These are phyloP conservation scores for Conticribra weissflogii DNA, from an alignment of 108 stramenopile genomes.

Conservation along the genomic window DNA sequence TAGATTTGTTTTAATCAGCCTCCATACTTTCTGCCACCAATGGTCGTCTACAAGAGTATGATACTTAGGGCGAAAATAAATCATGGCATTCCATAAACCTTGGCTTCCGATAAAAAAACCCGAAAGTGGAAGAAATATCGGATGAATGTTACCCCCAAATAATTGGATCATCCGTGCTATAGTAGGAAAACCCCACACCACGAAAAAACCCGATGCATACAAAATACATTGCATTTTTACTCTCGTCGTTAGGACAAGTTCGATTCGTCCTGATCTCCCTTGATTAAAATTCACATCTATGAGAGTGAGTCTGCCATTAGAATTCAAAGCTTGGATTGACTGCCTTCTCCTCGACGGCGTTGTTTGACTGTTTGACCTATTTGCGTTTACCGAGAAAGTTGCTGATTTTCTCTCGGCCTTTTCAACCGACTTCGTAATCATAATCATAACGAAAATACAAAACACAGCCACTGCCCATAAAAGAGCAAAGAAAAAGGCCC, in stretches of 20 bases:
- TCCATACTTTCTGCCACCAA: constrained; percentile 12
- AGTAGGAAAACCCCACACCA: background rate
- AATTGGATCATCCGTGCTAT: background rate
- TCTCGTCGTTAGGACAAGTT: too few relatives aligned
- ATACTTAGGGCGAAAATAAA: constrained; percentile 32
- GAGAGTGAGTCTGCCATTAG: background rate
- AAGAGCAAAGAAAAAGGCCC: background rate
- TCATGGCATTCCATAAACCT: constrained; percentile 26
- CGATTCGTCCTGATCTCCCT: too few relatives aligned
- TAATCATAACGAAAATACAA: background rate
- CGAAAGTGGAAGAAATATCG: background rate
- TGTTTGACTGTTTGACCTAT: too few relatives aligned
- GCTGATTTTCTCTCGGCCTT: background rate
- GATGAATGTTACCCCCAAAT: background rate
- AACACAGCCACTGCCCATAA: background rate
- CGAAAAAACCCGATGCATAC: background rate
- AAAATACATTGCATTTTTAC: background rate
- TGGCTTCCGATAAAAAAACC: background rate
- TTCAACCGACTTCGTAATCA: background rate
- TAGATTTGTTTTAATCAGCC: constrained; percentile 5
- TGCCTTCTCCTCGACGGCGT: background rate
- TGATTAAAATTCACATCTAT: too few relatives aligned
- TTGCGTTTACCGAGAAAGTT: background rate
- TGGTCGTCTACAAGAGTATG: background rate
- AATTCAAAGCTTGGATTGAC: background rate